Evolutionary conservation across 2,329 filamentous ascomycete species (phyloP).

Genomic region (Exophiala mesophila): DNA sequence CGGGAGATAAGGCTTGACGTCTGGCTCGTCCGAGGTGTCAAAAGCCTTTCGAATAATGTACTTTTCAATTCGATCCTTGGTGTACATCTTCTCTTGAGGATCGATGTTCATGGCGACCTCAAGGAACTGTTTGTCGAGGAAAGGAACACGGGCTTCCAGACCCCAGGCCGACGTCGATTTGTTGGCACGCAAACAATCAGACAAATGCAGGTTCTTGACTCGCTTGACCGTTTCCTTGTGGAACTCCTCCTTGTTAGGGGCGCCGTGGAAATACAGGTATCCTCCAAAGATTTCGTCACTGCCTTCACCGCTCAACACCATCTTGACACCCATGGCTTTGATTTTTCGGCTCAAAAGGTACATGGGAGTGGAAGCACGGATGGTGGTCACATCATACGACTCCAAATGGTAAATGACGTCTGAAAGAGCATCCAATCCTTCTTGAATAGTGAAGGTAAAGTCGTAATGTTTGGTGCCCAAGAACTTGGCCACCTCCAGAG

Average conservation of each 20-base stretch:
- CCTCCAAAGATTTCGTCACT: constrained; percentile 98
- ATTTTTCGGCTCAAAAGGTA: constrained; percentile 97
- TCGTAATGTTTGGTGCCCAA: constrained; percentile 96
- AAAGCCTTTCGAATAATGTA: constrained; percentile 98
- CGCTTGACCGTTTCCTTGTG: constrained; percentile 91
- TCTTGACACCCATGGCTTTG: constrained; percentile 99
- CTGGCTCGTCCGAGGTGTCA: constrained; percentile 83
- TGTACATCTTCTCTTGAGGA: constrained; percentile 93
- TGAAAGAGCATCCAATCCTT: constrained; percentile 91
- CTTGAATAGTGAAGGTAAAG: constrained; percentile 97
- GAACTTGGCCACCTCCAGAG: constrained; percentile 89
- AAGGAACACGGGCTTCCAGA: constrained; percentile 93
- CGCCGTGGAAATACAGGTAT: constrained; percentile 97
- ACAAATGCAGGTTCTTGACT: constrained; percentile 91
- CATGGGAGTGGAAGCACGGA: constrained; percentile 97
- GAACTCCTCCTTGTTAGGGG: constrained; percentile 85
- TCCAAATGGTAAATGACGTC: constrained; percentile 98
- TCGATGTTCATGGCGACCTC: constrained; percentile 91
- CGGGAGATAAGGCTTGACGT: constrained; percentile 79
- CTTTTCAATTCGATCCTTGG: constrained; percentile 83
- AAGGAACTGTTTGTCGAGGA: constrained; percentile 96
- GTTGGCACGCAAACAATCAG: constrained; percentile 97
- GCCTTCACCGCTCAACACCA: constrained; percentile 95
- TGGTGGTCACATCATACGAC: constrained; percentile 96
- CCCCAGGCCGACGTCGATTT: constrained; percentile 99